These are phyloP conservation scores for Tephrocybe sp. DNA, from an alignment of 768 basidiomycete species.

Conservation along the genomic window DNA sequence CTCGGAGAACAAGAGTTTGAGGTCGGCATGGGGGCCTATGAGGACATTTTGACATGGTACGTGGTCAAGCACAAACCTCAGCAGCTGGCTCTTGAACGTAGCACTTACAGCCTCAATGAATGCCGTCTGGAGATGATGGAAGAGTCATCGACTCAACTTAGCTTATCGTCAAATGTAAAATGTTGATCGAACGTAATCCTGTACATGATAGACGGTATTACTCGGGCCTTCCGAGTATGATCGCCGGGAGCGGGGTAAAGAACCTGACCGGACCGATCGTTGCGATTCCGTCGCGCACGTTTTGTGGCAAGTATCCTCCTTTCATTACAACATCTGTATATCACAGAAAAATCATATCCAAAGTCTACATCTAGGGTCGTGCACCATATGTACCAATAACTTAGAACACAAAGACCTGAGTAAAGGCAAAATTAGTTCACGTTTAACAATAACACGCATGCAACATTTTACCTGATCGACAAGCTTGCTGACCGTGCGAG, in stretches of 20 bases:
- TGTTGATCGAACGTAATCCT: background rate
- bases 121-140: slow-evolving; percentile 67
- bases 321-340: slow-evolving; percentile 5
- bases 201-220: too few species aligned
- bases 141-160: slow-evolving; percentile 47
- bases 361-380: slow-evolving; percentile 2
- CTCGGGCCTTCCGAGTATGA: background rate
- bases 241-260: background rate
- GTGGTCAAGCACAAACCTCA: too few species aligned
- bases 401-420: slow-evolving; percentile 48
- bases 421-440: slow-evolving; percentile 6
- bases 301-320: too few species aligned
- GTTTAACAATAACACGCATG: background rate
- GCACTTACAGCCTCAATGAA: slow-evolving; percentile 64
- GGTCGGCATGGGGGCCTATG: slow-evolving; percentile 59
- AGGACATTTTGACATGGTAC: slow-evolving; percentile 62
- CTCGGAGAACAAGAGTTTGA: slow-evolving; percentile 69
- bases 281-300: background rate
- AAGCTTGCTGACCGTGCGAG: slow-evolving; percentile 90
- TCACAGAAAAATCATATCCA: slow-evolving; percentile 2
- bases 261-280: background rate
- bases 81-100: too few species aligned
- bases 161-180: slow-evolving; percentile 15
- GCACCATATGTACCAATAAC: slow-evolving; percentile 4
- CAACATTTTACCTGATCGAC: slow-evolving; percentile 66